These are phyloP conservation scores for Hericium erinaceus DNA, from an alignment of 768 basidiomycete genomes.

Conservation along the genomic window DNA sequence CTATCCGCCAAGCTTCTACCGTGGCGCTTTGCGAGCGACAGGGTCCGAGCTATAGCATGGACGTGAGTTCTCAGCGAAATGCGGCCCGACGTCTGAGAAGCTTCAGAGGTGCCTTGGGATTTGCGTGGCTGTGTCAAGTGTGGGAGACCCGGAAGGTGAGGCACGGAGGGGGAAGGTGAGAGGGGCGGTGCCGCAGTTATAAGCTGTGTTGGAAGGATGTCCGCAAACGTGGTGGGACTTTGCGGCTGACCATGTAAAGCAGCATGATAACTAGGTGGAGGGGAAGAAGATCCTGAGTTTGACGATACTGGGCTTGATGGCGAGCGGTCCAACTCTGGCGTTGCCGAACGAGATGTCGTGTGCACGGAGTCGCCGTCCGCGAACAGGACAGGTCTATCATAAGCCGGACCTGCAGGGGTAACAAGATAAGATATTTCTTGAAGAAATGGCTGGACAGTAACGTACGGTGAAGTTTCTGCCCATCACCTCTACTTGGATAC, in stretches of 20 bases:
- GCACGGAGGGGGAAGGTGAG: too few species aligned
- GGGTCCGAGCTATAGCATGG: too few species aligned
- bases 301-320: background rate
- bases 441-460: background rate
- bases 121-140: too few species aligned
- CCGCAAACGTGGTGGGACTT: slow-evolving; percentile 5
- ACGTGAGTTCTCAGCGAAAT: too few species aligned
- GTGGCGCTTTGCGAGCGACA: too few species aligned
- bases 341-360: background rate
- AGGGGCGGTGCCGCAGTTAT: background rate
- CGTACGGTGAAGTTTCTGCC: slow-evolving; percentile 3
- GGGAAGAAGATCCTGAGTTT: background rate
- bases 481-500: background rate
- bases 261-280: background rate
- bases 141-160: too few species aligned
- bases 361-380: background rate
- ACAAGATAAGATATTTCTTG: background rate
- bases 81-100: too few species aligned
- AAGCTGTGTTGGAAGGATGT: slow-evolving; percentile 5
- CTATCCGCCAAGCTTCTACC: too few species aligned
- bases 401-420: slow-evolving; percentile 3
- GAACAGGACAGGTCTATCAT: slow-evolving; percentile 7
- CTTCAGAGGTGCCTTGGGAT: too few species aligned
- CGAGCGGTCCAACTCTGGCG: slow-evolving; percentile 6
- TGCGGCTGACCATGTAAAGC: background rate